Evolutionary conservation across 305 asterid species (phyloP).

Genomic region (Rubia tinctorum): DNA sequence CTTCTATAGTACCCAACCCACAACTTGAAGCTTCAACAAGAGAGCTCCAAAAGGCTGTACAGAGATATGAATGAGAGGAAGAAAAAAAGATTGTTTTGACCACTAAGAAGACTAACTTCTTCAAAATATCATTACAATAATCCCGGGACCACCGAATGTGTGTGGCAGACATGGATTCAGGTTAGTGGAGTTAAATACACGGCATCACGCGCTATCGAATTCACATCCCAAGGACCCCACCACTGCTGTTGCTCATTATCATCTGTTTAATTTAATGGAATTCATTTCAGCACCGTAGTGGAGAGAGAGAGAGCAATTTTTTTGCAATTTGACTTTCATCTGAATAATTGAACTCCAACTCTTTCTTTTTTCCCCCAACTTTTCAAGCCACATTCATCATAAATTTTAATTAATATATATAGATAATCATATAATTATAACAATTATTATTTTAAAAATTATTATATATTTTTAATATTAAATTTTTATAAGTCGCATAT

Average conservation of each 20-base stretch:
- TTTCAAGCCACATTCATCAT: no score
- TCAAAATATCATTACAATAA: constrained; percentile 1
- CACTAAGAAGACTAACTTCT: constrained; percentile 20
- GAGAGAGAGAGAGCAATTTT: no score
- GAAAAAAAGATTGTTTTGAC: constrained; percentile 12
- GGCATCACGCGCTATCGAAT: constrained; percentile 6
- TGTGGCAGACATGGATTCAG: constrained; percentile 28
- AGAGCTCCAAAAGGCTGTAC: not conserved
- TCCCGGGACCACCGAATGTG: constrained; percentile 22
- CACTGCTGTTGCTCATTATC: not conserved
- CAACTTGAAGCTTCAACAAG: constrained; percentile 8
- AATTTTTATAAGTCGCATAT: no score
- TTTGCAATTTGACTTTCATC: no score
- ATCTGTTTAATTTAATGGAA: no score
- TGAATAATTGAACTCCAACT: no score
- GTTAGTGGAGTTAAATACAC: not conserved
- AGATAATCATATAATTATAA: no score
- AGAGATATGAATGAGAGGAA: not conserved
- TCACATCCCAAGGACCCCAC: not conserved
- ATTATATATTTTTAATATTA: no score
- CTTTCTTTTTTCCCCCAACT: no score
- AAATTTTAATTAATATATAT: no score
- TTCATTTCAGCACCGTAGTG: no score
- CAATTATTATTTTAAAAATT: no score
- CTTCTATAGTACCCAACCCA: not conserved